A percentile compares a stretch with the other conserved stretches of the same genome.
phyloP scores from a whole-genome alignment of 805 yeast species.

The Tetrapisispora fleetii region DNA sequence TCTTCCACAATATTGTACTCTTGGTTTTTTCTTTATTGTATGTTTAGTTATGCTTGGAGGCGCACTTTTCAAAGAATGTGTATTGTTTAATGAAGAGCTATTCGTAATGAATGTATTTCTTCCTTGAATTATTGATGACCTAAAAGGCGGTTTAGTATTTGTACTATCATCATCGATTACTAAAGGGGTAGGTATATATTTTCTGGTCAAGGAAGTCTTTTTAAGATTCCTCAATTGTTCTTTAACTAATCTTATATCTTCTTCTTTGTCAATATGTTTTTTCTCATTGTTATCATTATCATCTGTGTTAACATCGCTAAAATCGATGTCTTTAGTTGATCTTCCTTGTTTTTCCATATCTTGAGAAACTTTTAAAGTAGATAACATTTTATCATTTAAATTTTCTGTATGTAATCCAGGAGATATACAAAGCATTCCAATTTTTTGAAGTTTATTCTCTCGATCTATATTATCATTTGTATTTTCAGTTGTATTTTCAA shows the following conservation, averaged over 20 bases:
- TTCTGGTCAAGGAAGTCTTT: conserved; percentile 17
- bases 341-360: conserved; percentile 20
- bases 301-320: background rate
- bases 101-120: background rate
- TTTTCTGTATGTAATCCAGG: conserved; percentile 20
- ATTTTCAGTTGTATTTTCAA: background rate
- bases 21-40: conserved; percentile 13
- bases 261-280: background rate
- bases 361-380: conserved; percentile 18
- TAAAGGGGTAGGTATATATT: conserved; percentile 22
- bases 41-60: conserved; percentile 19
- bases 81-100: background rate
- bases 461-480: background rate
- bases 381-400: conserved; percentile 18
- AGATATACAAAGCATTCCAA: conserved; percentile 21
- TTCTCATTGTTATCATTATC: background rate
- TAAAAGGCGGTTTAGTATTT: background rate
- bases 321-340: conserved; percentile 7
- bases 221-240: background rate
- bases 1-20: conserved; percentile 23
- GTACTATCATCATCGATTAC: conserved; percentile 2
- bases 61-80: conserved; percentile 10
- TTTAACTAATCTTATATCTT: background rate
- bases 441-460: conserved; percentile 5
- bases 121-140: background rate